Evolutionary conservation across 371 early-diverging fungal genomes (phyloP).

Genomic region (Capniomyces stellatus): DNA sequence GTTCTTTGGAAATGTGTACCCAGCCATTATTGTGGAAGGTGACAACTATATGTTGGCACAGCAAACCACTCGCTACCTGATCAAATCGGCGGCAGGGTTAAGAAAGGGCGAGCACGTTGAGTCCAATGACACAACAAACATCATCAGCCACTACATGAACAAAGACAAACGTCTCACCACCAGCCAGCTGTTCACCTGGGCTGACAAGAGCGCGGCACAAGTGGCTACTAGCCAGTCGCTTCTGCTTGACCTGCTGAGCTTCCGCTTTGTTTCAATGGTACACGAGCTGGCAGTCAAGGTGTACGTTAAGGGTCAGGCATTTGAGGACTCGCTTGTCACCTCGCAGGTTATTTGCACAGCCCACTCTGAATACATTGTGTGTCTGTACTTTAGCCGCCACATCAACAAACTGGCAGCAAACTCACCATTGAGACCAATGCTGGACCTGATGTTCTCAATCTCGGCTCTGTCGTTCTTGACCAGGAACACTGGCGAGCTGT

Average conservation of each 20-base stretch:
- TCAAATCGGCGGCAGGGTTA: slow-evolving; percentile 38
- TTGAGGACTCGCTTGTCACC: slow-evolving; percentile 49
- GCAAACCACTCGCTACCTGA: slow-evolving; percentile 47
- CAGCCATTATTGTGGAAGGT: slow-evolving; percentile 63
- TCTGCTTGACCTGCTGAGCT: slow-evolving; percentile 42
- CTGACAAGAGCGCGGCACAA: not conserved
- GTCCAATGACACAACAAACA: slow-evolving; percentile 14
- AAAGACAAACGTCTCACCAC: not conserved
- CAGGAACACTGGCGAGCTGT: slow-evolving; percentile 28
- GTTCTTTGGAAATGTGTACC: slow-evolving; percentile 43
- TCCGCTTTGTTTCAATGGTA: slow-evolving; percentile 26
- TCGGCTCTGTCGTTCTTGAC: slow-evolving; percentile 42
- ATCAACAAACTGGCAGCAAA: slow-evolving; percentile 20
- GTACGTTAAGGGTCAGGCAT: slow-evolving; percentile 7
- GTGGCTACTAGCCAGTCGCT: slow-evolving; percentile 26
- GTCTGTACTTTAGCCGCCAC: slow-evolving; percentile 36
- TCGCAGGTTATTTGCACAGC: slow-evolving; percentile 40
- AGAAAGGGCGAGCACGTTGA: slow-evolving; percentile 5
- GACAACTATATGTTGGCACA: slow-evolving; percentile 62
- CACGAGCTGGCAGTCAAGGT: not conserved
- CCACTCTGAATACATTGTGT: slow-evolving; percentile 40
- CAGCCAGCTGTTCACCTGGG: not conserved
- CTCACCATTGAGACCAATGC: slow-evolving; percentile 19
- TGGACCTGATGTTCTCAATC: slow-evolving; percentile 31
- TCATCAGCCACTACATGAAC: slow-evolving; percentile 12